A percentile compares a stretch with the other conserved stretches of the same genome.
These are phyloP conservation scores for Leptosphaerulina australis DNA, from an alignment of 2,329 filamentous ascomycete genomes.

Conservation along the genomic window DNA sequence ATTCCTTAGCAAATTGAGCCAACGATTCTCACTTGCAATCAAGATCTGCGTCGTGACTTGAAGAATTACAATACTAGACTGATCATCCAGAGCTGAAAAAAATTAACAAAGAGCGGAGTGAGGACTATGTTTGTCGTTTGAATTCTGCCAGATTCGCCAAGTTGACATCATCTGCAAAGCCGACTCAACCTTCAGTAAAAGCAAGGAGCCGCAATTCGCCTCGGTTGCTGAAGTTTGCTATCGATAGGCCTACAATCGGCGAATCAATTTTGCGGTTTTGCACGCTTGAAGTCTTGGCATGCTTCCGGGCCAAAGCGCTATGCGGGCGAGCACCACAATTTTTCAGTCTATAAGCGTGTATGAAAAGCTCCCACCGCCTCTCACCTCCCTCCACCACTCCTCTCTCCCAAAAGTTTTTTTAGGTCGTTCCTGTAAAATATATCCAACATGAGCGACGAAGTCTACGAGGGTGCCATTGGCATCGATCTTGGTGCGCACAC, in stretches of 20 bases:
- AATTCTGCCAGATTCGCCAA: not conserved
- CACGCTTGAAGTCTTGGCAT: constrained; percentile 5
- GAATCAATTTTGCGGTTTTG: constrained; percentile 19
- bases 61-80: not conserved
- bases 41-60: not conserved
- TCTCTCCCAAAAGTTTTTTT: constrained; percentile 36
- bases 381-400: constrained; percentile 41
- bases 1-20: not conserved
- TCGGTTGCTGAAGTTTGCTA: constrained; percentile 11
- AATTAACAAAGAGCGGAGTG: not conserved
- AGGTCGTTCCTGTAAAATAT: constrained; percentile 41
- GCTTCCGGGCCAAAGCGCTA: constrained; percentile 17
- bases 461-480: constrained; percentile 99
- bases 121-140: not conserved
- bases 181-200: not conserved
- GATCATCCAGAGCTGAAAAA: not conserved
- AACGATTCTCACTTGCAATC: not conserved
- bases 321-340: constrained; percentile 23
- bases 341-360: constrained; percentile 23
- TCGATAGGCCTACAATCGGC: constrained; percentile 19
- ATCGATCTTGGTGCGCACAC: constrained; percentile 87
- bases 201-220: constrained; percentile 13
- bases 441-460: constrained; percentile 88
- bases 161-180: not conserved
- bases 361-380: constrained; percentile 34